These are phyloP conservation scores for Lactarius deliciosus DNA, from an alignment of 768 basidiomycete species.

Conservation along the genomic window DNA sequence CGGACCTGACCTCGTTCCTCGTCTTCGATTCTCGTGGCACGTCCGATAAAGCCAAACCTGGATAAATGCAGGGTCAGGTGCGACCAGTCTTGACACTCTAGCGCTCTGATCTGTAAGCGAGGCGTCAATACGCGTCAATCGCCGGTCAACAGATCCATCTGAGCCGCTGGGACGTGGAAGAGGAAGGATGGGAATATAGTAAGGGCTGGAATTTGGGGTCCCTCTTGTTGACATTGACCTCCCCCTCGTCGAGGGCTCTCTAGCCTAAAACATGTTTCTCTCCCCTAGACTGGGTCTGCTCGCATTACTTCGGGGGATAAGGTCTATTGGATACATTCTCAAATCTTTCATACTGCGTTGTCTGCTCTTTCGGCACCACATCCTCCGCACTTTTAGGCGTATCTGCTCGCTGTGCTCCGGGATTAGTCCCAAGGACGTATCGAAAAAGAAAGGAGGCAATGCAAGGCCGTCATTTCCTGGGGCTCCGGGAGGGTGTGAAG, in stretches of 20 bases:
- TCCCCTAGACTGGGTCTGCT: background rate
- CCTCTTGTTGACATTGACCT: background rate
- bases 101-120: background rate
- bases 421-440: background rate
- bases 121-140: background rate
- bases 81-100: background rate
- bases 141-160: too few relatives aligned
- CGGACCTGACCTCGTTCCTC: too few relatives aligned
- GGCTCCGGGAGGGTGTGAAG: background rate
- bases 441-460: background rate
- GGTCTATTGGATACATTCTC: background rate
- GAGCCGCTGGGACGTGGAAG: too few relatives aligned
- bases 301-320: background rate
- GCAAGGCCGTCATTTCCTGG: background rate
- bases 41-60: background rate
- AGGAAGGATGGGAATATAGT: background rate
- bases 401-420: background rate
- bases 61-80: background rate
- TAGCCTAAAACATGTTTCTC: slow-evolving; percentile 1
- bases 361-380: background rate
- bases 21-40: too few relatives aligned
- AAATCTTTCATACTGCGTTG: slow-evolving; percentile 13
- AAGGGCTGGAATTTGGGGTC: background rate
- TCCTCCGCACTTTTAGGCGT: slow-evolving; percentile 3
- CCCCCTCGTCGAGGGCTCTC: background rate